Conservation (phyloP, 148 eudicot species). For the Amaranthus hypochondriacus region DNA sequence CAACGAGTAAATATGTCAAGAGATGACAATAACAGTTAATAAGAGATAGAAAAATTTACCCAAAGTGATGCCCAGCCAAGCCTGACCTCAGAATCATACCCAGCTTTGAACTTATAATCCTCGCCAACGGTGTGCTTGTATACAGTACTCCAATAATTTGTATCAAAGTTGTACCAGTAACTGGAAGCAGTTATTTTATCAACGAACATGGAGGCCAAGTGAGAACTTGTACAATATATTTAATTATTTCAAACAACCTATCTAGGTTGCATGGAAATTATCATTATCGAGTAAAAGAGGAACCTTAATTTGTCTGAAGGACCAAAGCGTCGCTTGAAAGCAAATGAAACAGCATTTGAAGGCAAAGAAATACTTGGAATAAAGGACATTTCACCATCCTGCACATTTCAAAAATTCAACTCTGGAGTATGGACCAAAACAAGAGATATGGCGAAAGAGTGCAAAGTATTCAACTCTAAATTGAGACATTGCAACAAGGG, state of each 20-base stretch:
- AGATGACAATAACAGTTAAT: neutral
- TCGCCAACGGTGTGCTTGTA: constrained; percentile 85
- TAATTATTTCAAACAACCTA: neutral
- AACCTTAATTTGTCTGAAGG: constrained; percentile 97
- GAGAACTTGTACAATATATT: neutral
- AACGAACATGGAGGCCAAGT: neutral
- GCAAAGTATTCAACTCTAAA: constrained; percentile 6
- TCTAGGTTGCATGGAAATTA: neutral
- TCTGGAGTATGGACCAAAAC: constrained; percentile 1
- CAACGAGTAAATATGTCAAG: neutral
- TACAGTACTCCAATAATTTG: constrained; percentile 81
- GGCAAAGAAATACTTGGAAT: constrained; percentile 85
- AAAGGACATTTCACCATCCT: constrained; percentile 78
- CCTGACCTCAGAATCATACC: constrained; percentile 84
- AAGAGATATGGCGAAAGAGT: neutral
- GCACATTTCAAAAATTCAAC: constrained; percentile 8
- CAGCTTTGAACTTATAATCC: constrained; percentile 92
- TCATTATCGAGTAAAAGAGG: constrained; percentile 11
- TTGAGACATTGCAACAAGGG: neutral
- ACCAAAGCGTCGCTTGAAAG: constrained; percentile 76
- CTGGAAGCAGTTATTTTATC: constrained; percentile 34
- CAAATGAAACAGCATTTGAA: constrained; percentile 72
- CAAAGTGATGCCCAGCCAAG: constrained; percentile 98
- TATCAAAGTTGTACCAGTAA: constrained; percentile 81
- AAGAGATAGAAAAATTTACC: constrained; percentile 41